phyloP scores from a whole-genome alignment of 2,329 filamentous ascomycete genomes.

The Aspergillus sp. region DNA sequence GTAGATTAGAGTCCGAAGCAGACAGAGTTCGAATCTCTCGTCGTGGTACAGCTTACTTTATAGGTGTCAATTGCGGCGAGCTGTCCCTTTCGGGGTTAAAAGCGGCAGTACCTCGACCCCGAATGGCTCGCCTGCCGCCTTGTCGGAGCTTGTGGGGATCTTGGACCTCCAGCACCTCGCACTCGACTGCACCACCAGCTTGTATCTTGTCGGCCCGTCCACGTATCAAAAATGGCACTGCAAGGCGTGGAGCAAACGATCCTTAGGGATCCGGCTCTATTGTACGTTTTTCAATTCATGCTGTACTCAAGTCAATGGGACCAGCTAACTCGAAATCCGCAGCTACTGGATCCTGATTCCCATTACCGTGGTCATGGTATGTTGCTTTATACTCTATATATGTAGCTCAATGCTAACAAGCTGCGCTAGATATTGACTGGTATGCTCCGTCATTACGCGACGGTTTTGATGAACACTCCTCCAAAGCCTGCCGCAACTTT shows the following conservation, averaged over 20 bases:
- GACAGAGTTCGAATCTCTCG: not conserved
- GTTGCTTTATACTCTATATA: conserved; percentile 3
- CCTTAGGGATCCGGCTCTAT: conserved; percentile 95
- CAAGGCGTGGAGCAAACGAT: conserved; percentile 88
- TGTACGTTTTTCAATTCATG: conserved; percentile 66
- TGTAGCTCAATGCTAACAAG: not conserved
- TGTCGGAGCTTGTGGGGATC: conserved; percentile 23
- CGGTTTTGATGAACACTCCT: conserved; percentile 81
- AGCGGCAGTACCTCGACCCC: conserved; percentile 24
- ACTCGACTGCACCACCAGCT: conserved; percentile 5
- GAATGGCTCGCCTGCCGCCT: conserved; percentile 15
- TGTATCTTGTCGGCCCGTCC: conserved; percentile 3
- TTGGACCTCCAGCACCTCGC: conserved; percentile 6
- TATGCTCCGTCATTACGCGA: conserved; percentile 93
- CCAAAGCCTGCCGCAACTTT: conserved; percentile 77
- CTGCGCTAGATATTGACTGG: conserved; percentile 77
- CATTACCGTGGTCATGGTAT: conserved; percentile 94
- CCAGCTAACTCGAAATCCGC: conserved; percentile 14
- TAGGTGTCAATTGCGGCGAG: conserved; percentile 37
- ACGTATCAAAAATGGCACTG: conserved; percentile 67
- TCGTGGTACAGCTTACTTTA: not conserved
- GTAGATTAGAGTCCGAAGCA: not conserved
- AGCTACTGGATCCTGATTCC: conserved; percentile 99
- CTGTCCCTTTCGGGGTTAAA: conserved; percentile 39
- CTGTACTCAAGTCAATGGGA: not conserved